Evolutionary conservation across 495 filamentous ascomycete genomes (phyloP).

Genomic region (Aspergillus ostianus): DNA sequence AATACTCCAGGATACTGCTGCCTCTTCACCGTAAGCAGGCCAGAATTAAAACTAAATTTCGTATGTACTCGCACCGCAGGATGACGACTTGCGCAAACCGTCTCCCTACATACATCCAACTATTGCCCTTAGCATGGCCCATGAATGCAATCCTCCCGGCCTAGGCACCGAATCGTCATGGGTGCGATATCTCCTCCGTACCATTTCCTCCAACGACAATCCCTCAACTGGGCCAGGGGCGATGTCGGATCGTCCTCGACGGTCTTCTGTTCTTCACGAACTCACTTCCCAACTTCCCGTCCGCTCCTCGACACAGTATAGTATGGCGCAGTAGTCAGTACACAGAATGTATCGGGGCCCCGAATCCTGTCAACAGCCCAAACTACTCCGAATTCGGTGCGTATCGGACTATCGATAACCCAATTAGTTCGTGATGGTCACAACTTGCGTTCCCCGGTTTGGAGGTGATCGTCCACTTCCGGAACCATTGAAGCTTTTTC

Average conservation of each 20-base stretch:
- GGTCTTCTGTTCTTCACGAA: neutral
- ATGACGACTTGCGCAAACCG: neutral
- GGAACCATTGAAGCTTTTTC: neutral
- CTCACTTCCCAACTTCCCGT: too few species aligned
- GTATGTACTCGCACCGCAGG: neutral
- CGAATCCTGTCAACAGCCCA: neutral
- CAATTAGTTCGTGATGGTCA: neutral
- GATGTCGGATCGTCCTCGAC: neutral
- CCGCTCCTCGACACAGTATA: neutral
- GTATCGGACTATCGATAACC: neutral
- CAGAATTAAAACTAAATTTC: too few species aligned
- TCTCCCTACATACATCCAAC: neutral
- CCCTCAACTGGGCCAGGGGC: neutral
- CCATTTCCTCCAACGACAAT: neutral
- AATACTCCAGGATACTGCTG: too few species aligned
- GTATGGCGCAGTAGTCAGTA: neutral
- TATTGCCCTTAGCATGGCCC: neutral
- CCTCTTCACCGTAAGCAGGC: too few species aligned
- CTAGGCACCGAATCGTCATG: neutral
- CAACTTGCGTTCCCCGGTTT: neutral
- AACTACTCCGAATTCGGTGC: neutral
- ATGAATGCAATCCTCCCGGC: neutral
- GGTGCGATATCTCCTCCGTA: neutral
- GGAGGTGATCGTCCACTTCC: neutral
- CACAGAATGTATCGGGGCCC: too few species aligned